These are phyloP conservation scores for Jatropha multifida DNA, from an alignment of 441 rosid species.

Conservation along the genomic window DNA sequence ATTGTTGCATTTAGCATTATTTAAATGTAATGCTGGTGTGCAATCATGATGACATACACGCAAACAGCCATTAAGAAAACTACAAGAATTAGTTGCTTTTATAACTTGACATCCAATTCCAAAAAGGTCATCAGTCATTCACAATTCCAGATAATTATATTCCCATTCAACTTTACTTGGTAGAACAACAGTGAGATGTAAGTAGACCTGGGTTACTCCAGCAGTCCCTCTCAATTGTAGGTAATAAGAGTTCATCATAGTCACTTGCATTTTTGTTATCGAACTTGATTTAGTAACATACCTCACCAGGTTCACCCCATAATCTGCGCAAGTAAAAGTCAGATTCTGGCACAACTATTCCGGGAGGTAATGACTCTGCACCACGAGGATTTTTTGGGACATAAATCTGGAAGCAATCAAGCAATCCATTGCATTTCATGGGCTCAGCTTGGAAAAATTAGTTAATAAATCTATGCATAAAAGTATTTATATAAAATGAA, in stretches of 20 bases:
- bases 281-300: conserved; percentile 25
- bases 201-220: conserved; percentile 2
- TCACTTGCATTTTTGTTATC: background rate
- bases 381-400: conserved; percentile 89
- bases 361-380: conserved; percentile 88
- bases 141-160: background rate
- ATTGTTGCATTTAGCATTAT: background rate
- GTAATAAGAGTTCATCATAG: conserved; percentile 2
- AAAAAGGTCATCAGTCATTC: background rate
- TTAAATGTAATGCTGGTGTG: background rate
- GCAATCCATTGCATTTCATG: conserved; percentile 19
- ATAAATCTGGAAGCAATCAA: conserved; percentile 53
- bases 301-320: conserved; percentile 96
- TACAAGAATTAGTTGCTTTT: background rate
- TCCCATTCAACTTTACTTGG: background rate
- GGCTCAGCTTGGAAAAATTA: conserved; percentile 3
- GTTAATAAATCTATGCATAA: background rate
- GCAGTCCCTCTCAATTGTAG: conserved; percentile 4
- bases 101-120: background rate
- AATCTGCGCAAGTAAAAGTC: conserved; percentile 83
- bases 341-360: conserved; percentile 68
- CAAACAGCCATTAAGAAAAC: background rate
- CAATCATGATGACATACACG: background rate
- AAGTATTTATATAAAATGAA: background rate
- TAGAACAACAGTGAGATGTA: conserved; percentile 9